These are phyloP conservation scores for Casuarina glauca DNA, from an alignment of 306 rosid genomes.

Conservation along the genomic window DNA sequence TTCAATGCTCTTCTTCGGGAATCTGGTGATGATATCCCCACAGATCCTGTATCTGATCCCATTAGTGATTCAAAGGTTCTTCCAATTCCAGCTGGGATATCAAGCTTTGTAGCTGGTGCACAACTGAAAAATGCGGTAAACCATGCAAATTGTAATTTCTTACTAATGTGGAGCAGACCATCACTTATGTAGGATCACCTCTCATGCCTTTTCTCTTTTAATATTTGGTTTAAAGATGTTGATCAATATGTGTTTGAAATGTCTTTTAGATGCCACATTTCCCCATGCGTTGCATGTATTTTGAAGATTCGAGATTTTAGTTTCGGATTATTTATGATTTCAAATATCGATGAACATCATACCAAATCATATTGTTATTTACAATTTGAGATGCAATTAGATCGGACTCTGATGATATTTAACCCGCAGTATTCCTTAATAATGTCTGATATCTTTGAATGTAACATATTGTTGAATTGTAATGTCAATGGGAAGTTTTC, in stretches of 20 bases:
- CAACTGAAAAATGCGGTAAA: conserved; percentile 90
- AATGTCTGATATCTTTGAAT: background rate
- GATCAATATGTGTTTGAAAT: background rate
- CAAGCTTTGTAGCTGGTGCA: conserved; percentile 95
- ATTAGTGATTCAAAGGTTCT: conserved; percentile 81
- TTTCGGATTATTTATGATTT: background rate
- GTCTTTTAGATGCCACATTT: background rate
- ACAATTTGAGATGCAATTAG: background rate
- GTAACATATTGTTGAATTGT: background rate
- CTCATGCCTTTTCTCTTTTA: background rate
- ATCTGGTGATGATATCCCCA: conserved; percentile 83
- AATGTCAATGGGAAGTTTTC: conserved; percentile 2
- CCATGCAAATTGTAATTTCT: conserved; percentile 9
- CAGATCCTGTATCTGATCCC: conserved; percentile 97
- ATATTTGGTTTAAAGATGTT: background rate
- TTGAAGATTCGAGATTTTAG: background rate
- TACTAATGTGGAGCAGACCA: background rate
- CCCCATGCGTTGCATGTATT: background rate
- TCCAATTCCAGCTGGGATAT: conserved; percentile 73
- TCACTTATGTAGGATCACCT: background rate
- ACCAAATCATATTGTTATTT: background rate
- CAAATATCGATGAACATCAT: background rate
- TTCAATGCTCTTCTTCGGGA: conserved; percentile 98
- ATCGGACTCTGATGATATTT: background rate
- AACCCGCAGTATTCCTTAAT: background rate